Evolutionary conservation across 2,329 filamentous ascomycete genomes (phyloP).

Genomic region (Colletotrichum sp.): DNA sequence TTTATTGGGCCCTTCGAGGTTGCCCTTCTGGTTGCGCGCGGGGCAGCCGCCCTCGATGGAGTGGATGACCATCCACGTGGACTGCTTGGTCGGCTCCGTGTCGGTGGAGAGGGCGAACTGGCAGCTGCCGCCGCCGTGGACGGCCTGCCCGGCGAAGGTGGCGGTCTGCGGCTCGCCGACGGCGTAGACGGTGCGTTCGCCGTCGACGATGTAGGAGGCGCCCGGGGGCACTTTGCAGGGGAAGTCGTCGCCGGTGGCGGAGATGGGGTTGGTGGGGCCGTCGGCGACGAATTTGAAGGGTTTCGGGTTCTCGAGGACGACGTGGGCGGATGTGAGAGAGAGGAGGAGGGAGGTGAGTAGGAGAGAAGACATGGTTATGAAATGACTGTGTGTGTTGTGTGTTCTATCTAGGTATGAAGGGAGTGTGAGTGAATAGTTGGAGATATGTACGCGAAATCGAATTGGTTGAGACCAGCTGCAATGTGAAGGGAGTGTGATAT

Average conservation of each 20-base stretch:
- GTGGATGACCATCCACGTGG: slow-evolving; percentile 14
- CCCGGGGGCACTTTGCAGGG: slow-evolving; percentile 6
- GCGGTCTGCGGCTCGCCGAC: slow-evolving; percentile 1
- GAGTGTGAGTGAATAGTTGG: neutral
- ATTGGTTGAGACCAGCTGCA: neutral
- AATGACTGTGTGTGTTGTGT: neutral
- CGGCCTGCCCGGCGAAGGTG: slow-evolving; percentile 11
- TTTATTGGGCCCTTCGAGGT: slow-evolving; percentile 6
- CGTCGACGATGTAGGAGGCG: neutral
- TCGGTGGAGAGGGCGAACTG: slow-evolving; percentile 10
- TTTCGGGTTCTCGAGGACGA: slow-evolving; percentile 13
- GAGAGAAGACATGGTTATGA: neutral
- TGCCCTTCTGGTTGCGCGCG: slow-evolving; percentile 11
- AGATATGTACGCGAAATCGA: neutral
- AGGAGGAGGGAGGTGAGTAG: neutral
- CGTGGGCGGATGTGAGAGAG: neutral
- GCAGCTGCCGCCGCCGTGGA: slow-evolving; percentile 12
- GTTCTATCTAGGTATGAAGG: neutral
- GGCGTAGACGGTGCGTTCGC: neutral
- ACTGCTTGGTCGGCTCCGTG: neutral
- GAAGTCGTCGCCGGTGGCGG: slow-evolving; percentile 6
- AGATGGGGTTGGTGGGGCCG: slow-evolving; percentile 8
- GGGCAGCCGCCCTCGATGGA: slow-evolving; percentile 14
- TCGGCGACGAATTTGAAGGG: slow-evolving; percentile 12
- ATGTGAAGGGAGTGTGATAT: neutral